Conservation (phyloP, 257 asterid species). For the Verbena officinalis region DNA sequence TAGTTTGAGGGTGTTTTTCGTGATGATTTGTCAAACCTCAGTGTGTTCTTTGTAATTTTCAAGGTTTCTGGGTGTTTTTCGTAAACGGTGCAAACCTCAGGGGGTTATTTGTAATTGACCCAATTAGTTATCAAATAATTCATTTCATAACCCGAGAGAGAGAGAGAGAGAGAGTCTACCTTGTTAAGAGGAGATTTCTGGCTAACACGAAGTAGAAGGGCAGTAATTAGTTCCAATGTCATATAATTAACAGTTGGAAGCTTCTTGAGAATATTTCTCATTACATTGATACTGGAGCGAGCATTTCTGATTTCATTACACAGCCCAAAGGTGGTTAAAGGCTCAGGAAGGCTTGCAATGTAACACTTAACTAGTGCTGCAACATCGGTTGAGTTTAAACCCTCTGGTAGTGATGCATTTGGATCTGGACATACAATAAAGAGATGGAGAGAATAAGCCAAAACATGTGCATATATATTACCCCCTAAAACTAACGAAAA, state of each 20-base stretch:
- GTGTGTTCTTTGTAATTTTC: too few relatives aligned
- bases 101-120: too few relatives aligned
- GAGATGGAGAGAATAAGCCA: not conserved
- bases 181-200: constrained; percentile 83
- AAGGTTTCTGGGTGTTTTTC: too few relatives aligned
- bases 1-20: too few relatives aligned
- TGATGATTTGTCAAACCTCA: too few relatives aligned
- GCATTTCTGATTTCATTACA: constrained; percentile 70
- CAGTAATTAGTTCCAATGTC: constrained; percentile 87
- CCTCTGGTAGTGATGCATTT: constrained; percentile 76
- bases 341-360: constrained; percentile 92
- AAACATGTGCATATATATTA: constrained; percentile 12
- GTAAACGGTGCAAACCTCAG: too few relatives aligned
- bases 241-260: constrained; percentile 87
- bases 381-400: constrained; percentile 60
- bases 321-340: constrained; percentile 77
- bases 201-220: constrained; percentile 76
- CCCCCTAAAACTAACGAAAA: too few relatives aligned
- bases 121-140: constrained; percentile 1
- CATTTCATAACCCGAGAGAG: not conserved
- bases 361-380: constrained; percentile 87
- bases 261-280: constrained; percentile 77
- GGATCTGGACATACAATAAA: constrained; percentile 50
- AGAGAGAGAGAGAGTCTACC: constrained; percentile 39
- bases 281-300: constrained; percentile 59